Evolutionary conservation across 495 filamentous ascomycete species (phyloP), one percentile per base, ranked within the genome.

Genomic region (Bacidia gigantensis): DNA sequence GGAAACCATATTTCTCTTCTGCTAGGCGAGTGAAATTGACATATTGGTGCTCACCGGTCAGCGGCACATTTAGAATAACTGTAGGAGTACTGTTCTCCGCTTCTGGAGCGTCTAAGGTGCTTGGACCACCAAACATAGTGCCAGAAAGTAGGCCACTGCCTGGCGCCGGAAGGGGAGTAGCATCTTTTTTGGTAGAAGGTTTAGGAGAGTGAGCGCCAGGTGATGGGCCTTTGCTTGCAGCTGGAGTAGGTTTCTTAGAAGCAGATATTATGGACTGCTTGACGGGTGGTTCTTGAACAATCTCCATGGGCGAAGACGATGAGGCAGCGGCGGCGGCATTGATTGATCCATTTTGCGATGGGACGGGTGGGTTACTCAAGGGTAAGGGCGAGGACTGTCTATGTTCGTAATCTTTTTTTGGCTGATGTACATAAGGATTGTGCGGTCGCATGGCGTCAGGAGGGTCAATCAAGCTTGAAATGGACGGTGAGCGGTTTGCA

Each of bases 21-120:
- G 92, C 90, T 62, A 97, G 70, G 45, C 87, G 86, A 55, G 90
- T 88, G 60, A 97, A 96, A 64, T 97, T 97, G 65, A 98, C 77
- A 55, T 90, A 90, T 51, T 89, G 85, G 62, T 95, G 79, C 56
- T 84, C 81, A 24, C 86, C 85, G 32, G 83, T 74, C 38, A 98
- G 68, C 0, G 86, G 80, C 52, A 98, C 78, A 48, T 87, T 80
- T 1, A 98, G 69, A 52, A 93, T 73, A 53, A 98, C 93, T 44
- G 82, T 94, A 2, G 88, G 86, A 21, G 83, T 80, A 11, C 70
- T 67, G 62, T 77, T 77, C 60, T 64, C 77, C 59, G 59, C 67
- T 64, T 60, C 69, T 11, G 66, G 54, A 11, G 62, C 64, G 29
- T 59, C 60, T 40, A 46, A 46, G 29, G 70, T 72, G 32, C 23